These are phyloP conservation scores for Chaetomium sp. DNA, from an alignment of 2,329 filamentous ascomycete genomes.

Conservation along the genomic window DNA sequence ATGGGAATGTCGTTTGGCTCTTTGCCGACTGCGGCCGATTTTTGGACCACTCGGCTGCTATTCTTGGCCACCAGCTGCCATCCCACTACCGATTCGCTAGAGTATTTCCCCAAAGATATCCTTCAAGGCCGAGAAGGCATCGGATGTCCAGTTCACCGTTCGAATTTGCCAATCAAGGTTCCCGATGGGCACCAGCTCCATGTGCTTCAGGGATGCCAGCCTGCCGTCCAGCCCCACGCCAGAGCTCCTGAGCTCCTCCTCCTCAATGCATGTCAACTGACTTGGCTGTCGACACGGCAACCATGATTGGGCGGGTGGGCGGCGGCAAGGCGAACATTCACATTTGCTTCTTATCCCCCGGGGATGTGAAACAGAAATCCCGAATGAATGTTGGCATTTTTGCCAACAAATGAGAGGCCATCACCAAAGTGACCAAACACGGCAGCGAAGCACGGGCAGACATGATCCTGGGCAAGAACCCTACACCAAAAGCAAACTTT, in stretches of 20 bases:
- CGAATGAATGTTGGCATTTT: background rate
- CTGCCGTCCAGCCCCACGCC: background rate
- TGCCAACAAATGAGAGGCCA: background rate
- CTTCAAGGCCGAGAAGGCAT: background rate
- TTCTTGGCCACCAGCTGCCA: conserved; percentile 21
- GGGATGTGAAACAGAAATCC: conserved; percentile 10
- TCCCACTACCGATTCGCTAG: conserved; percentile 5
- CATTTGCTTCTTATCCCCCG: conserved; percentile 8
- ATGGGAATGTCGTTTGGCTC: background rate
- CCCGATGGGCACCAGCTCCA: background rate
- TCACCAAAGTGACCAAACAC: background rate
- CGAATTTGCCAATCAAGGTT: conserved; percentile 32
- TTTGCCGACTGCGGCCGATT: conserved; percentile 18
- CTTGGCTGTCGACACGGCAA: background rate
- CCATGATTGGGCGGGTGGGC: conserved; percentile 6
- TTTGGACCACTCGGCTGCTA: conserved; percentile 21
- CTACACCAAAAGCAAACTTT: background rate
- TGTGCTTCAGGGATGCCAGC: background rate
- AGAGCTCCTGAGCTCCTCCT: background rate
- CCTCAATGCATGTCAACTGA: background rate
- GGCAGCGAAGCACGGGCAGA: background rate
- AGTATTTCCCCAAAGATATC: background rate
- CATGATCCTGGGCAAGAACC: background rate
- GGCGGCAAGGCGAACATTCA: conserved; percentile 4
- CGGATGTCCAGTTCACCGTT: conserved; percentile 7